Evolutionary conservation across 2,329 filamentous ascomycete genomes (phyloP), one percentile per base, ranked within the genome.

Genomic region (Exserohilum rostratum): DNA sequence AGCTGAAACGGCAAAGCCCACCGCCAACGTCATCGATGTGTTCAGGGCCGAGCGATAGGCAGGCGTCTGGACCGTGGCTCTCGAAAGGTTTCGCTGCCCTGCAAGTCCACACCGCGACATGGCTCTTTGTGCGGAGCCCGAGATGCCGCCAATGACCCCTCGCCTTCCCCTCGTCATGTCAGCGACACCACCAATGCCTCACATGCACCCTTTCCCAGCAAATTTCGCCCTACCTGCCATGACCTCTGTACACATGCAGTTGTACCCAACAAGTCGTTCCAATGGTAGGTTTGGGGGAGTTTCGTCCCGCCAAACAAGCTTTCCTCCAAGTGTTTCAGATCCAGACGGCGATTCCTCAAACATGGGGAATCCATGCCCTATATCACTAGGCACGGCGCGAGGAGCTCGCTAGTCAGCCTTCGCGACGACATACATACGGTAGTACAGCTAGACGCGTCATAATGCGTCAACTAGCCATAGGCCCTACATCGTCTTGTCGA

Each of bases 381-480:
- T 20, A 65, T 66, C 30, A 61, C 57, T 9, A 67, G 65, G 46
- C 54, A 61, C 37, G 62, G 61, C 43, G 34, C 68, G 30, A 46
- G 62, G n/a, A 54, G 57, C 39, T 51, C 67, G 10, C 44, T 67
- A 1, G 38, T 49, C 27, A 64, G 58, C 15, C 50, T 68, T 18
- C 57, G 64, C 17, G 61, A 65, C 13, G 63, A 69, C 35, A 57
- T 25, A 25, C 22, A 25, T 25, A 7, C 22, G 4, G 22, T 25
- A 25, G 22, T 69, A 4, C 66, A 66, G n/a, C 56, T 64, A 48
- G 63, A 66, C 53, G 65, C 65, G 6, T 48, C 61, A 48, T 47
- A 43, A 79, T 77, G 35, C 83, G 82, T 27, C 82, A 80, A 68
- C 82, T 81, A 51, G 82, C 82, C 30, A 67, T 77, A 38, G 76